These are phyloP conservation scores for Fistulina hepatica DNA, from an alignment of 1,284 basidiomycete species.

Conservation along the genomic window DNA sequence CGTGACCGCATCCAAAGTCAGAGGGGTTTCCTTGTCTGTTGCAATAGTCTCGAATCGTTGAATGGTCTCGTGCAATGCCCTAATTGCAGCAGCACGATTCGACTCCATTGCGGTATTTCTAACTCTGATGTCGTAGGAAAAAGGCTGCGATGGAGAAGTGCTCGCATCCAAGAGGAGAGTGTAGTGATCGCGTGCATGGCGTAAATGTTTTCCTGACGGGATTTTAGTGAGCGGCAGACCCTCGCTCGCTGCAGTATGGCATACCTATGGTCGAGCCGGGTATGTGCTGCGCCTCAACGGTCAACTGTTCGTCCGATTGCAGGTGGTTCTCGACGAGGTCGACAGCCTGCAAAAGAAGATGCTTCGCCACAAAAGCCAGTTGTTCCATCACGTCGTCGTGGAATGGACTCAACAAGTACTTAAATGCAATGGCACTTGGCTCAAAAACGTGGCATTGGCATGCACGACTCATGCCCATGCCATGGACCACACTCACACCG, in stretches of 20 bases:
- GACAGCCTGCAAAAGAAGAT: slow-evolving; percentile 57
- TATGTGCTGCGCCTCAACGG: slow-evolving; percentile 52
- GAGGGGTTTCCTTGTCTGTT: slow-evolving; percentile 35
- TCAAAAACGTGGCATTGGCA: background rate
- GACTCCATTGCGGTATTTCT: slow-evolving; percentile 77
- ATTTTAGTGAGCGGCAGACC: slow-evolving; percentile 4
- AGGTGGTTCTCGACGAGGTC: slow-evolving; percentile 57
- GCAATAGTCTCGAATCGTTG: slow-evolving; percentile 37
- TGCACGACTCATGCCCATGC: background rate
- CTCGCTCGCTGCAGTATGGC: slow-evolving; percentile 7
- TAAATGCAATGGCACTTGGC: background rate
- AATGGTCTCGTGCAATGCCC: slow-evolving; percentile 47
- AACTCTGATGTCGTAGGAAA: slow-evolving; percentile 59
- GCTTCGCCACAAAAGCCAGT: slow-evolving; percentile 52
- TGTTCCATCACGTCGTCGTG: slow-evolving; percentile 15
- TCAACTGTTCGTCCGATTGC: slow-evolving; percentile 55
- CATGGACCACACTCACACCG: background rate
- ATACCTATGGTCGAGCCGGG: slow-evolving; percentile 76
- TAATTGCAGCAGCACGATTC: slow-evolving; percentile 44
- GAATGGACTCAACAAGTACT: background rate
- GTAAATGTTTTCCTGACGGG: slow-evolving; percentile 61
- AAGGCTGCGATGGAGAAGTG: slow-evolving; percentile 25
- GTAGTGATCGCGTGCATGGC: slow-evolving; percentile 76
- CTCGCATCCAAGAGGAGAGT: slow-evolving; percentile 50
- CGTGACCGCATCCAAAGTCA: slow-evolving; percentile 68